Evolutionary conservation across 2,329 filamentous ascomycete species (phyloP).

Genomic region (Macrophomina pseudophaseolina): DNA sequence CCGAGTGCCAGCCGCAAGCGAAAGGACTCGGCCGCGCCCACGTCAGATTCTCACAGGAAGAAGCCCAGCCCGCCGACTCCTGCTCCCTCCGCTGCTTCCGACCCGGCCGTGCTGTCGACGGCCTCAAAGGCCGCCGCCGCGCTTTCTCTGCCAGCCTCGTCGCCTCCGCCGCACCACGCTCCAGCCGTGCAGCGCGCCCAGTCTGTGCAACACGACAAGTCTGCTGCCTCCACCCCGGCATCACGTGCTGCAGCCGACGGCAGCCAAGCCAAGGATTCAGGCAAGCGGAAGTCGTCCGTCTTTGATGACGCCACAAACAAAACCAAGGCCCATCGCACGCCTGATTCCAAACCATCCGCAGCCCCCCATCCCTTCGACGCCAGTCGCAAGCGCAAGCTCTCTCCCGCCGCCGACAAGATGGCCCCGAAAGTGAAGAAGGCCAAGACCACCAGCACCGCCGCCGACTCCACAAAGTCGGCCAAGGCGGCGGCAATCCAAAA

Average conservation of each 20-base stretch:
- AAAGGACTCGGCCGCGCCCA: slow-evolving; percentile 24
- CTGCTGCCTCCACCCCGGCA: slow-evolving; percentile 7
- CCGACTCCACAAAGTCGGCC: slow-evolving; percentile 11
- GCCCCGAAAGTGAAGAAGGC: slow-evolving; percentile 20
- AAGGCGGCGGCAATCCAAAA: slow-evolving; percentile 16
- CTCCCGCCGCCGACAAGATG: slow-evolving; percentile 14
- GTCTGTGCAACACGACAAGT: neutral
- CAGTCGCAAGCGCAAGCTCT: slow-evolving; percentile 8
- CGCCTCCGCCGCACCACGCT: neutral
- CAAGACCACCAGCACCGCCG: slow-evolving; percentile 6
- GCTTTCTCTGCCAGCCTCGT: slow-evolving; percentile 2
- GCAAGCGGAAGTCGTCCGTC: slow-evolving; percentile 15
- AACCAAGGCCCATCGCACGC: slow-evolving; percentile 11
- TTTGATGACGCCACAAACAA: slow-evolving; percentile 23
- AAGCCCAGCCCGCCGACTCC: slow-evolving; percentile 1
- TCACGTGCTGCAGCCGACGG: slow-evolving; percentile 7
- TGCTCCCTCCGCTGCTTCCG: slow-evolving; percentile 13
- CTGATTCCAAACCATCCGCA: slow-evolving; percentile 10
- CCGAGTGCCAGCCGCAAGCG: slow-evolving; percentile 14
- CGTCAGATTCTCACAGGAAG: slow-evolving; percentile 15
- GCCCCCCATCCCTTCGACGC: neutral
- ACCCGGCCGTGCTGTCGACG: neutral
- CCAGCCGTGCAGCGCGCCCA: slow-evolving; percentile 12
- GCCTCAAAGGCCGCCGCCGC: neutral
- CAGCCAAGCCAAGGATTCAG: slow-evolving; percentile 13